Conservation (phyloP, 2,329 filamentous ascomycete species). For the Fonsecaea nubica region DNA sequence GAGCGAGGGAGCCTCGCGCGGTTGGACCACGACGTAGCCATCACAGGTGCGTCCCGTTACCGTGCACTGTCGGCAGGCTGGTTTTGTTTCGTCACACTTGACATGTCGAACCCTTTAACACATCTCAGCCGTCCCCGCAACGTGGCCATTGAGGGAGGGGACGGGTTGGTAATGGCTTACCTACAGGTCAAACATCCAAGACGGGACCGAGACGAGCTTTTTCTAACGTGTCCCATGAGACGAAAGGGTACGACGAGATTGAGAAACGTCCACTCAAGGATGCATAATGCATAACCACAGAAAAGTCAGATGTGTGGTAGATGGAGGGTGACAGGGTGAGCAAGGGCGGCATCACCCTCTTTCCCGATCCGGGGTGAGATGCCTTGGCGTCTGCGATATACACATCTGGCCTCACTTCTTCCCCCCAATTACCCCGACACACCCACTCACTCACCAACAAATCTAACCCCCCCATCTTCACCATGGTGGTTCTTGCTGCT, state of each 20-base stretch:
- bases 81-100: constrained; percentile 43
- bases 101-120: constrained; percentile 15
- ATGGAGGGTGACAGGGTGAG: too few relatives aligned
- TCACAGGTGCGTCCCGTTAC: constrained; percentile 48
- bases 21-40: constrained; percentile 41
- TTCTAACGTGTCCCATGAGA: constrained; percentile 12
- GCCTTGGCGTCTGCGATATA: constrained; percentile 16
- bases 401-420: constrained; percentile 8
- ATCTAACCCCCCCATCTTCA: constrained; percentile 22
- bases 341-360: too few relatives aligned
- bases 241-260: background rate
- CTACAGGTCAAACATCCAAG: constrained; percentile 11
- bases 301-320: too few relatives aligned
- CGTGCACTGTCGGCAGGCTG: constrained; percentile 45
- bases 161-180: background rate
- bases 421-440: constrained; percentile 9
- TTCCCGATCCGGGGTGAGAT: too few relatives aligned
- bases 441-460: background rate
- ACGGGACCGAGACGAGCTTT: constrained; percentile 12
- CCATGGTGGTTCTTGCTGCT: constrained; percentile 89
- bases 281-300: background rate
- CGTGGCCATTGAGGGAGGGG: background rate
- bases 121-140: background rate
- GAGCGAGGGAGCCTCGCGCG: constrained; percentile 6
- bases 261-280: background rate